A percentile compares a stretch with the other conserved stretches of the same genome.
These are phyloP conservation scores for Linum trigynum DNA, from an alignment of 345 rosid genomes.

Conservation along the genomic window DNA sequence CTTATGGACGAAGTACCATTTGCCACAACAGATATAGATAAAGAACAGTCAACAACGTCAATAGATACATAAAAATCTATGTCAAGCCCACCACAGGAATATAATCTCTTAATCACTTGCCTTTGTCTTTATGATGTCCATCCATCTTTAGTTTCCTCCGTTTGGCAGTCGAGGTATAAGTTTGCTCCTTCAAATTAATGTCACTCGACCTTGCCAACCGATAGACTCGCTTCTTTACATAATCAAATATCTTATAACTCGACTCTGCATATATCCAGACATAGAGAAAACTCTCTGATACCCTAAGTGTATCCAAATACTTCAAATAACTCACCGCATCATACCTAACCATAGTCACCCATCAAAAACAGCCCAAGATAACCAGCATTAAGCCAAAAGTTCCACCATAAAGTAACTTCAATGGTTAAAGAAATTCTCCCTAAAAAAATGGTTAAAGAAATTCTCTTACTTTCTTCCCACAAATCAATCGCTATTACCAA, in stretches of 20 bases:
- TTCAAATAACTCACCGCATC: constrained; percentile 95
- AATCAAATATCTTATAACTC: constrained; percentile 93
- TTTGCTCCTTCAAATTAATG: constrained; percentile 32
- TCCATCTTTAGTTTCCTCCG: constrained; percentile 52
- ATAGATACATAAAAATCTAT: neutral
- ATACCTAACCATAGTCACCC: too few species aligned
- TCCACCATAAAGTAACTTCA: constrained; percentile 3
- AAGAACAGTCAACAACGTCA: constrained; percentile 6
- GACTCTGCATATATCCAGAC: constrained; percentile 99
- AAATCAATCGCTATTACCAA: neutral
- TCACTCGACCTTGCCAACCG: constrained; percentile 47
- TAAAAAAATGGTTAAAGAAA: too few species aligned
- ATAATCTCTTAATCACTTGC: constrained; percentile 18
- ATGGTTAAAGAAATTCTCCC: neutral
- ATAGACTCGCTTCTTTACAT: constrained; percentile 89
- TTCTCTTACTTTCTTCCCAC: too few species aligned
- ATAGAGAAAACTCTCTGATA: constrained; percentile 92
- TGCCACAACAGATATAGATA: constrained; percentile 24
- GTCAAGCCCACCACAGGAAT: neutral
- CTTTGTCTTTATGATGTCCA: constrained; percentile 25
- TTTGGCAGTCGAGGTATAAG: constrained; percentile 31
- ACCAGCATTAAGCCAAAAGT: constrained; percentile 2
- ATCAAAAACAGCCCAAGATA: too few species aligned
- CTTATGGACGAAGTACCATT: constrained; percentile 35
- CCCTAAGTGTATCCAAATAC: constrained; percentile 92